phyloP scores from a whole-genome alignment of 176 grass and related monocot genomes.

The Oryza officinalis region DNA sequence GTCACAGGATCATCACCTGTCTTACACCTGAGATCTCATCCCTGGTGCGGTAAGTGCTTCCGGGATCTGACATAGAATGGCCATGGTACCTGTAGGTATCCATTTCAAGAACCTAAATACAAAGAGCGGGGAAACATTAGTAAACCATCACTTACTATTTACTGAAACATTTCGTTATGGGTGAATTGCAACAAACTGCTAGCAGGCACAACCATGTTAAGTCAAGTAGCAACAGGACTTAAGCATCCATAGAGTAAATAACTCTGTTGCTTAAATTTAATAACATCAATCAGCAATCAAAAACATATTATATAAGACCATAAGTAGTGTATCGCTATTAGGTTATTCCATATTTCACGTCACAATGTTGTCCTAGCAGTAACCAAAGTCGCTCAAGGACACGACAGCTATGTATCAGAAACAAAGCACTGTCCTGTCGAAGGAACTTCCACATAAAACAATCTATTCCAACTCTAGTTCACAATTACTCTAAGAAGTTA shows the following conservation, averaged over 20 bases:
- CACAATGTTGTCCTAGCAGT: background rate
- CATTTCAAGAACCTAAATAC: slow-evolving; percentile 95
- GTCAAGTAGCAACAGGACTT: background rate
- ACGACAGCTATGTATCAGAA: background rate
- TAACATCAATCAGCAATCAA: background rate
- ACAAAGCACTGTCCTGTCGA: background rate
- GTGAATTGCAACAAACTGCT: background rate
- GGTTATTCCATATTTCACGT: slow-evolving; percentile 31
- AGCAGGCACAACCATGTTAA: background rate
- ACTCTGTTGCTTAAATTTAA: slow-evolving; percentile 6
- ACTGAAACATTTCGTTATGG: background rate
- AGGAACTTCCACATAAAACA: background rate
- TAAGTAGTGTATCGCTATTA: background rate
- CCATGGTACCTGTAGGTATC: slow-evolving; percentile 99
- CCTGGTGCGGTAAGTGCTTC: slow-evolving; percentile 93
- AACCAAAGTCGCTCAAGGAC: background rate
- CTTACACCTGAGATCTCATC: slow-evolving; percentile 90
- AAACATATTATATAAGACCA: background rate
- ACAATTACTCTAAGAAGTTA: background rate
- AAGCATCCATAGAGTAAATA: background rate
- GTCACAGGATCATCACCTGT: slow-evolving; percentile 59
- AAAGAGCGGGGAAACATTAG: slow-evolving; percentile 3
- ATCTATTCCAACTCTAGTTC: background rate
- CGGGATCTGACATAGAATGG: slow-evolving; percentile 98
- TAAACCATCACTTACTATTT: slow-evolving; percentile 25